Conservation (phyloP, 352 stramenopile genomes). For the Pythium vanterpoolii region DNA sequence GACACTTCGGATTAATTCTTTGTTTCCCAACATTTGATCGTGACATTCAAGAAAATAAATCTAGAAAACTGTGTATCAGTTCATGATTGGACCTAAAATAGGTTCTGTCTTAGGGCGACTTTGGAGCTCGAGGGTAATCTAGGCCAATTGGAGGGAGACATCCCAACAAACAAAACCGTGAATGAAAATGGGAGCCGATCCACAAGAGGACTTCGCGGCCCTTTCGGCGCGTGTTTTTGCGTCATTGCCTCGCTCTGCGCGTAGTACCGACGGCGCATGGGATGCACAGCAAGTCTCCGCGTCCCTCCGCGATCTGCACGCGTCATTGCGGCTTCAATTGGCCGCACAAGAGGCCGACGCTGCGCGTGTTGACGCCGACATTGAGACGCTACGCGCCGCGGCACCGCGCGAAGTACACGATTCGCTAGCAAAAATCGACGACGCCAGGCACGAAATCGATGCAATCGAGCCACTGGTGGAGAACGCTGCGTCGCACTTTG, state of each 20-base stretch:
- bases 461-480: constrained; percentile 22
- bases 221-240: constrained; percentile 19
- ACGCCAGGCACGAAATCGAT: constrained; percentile 1
- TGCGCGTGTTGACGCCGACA: background rate
- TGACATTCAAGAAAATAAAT: no score
- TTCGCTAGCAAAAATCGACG: background rate
- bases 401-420: background rate
- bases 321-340: constrained; percentile 13
- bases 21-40: no score
- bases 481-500: constrained; percentile 45
- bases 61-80: no score
- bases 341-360: constrained; percentile 11
- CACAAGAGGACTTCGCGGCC: background rate
- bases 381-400: background rate
- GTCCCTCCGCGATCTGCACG: constrained; percentile 17
- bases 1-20: no score
- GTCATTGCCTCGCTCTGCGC: background rate
- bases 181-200: constrained; percentile 3
- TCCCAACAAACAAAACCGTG: no score
- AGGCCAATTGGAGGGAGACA: no score
- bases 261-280: background rate
- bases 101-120: no score
- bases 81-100: no score
- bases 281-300: constrained; percentile 20
- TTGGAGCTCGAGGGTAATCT: no score